These are phyloP conservation scores for Leccinum olivaceopallidum DNA, from an alignment of 768 basidiomycete genomes.

Conservation along the genomic window DNA sequence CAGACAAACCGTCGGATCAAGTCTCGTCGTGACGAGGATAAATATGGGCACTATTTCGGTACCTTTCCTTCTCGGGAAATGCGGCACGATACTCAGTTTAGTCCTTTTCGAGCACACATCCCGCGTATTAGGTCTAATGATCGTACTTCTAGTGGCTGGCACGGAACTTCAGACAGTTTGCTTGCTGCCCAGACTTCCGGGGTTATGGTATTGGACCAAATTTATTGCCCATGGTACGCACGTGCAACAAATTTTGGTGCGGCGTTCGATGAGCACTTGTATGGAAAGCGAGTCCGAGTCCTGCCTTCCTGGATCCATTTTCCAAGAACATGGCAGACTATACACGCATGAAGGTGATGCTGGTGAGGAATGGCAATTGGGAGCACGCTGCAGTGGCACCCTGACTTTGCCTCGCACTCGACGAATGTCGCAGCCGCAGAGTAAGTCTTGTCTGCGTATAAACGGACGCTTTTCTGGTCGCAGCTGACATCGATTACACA, in stretches of 20 bases:
- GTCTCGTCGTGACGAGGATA: slow-evolving; percentile 54
- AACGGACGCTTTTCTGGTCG: not conserved
- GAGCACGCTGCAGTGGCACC: slow-evolving; percentile 3
- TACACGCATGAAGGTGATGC: slow-evolving; percentile 49
- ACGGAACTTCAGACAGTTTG: slow-evolving; percentile 55
- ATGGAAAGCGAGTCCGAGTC: slow-evolving; percentile 46
- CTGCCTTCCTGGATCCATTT: slow-evolving; percentile 50
- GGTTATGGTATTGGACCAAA: slow-evolving; percentile 52
- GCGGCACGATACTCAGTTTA: slow-evolving; percentile 47
- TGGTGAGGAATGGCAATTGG: slow-evolving; percentile 9
- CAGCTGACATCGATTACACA: slow-evolving; percentile 12
- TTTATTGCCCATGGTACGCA: slow-evolving; percentile 45
- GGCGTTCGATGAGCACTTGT: slow-evolving; percentile 58
- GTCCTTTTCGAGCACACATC: slow-evolving; percentile 48
- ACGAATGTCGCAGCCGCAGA: not conserved
- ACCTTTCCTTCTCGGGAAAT: slow-evolving; percentile 44
- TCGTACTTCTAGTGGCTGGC: slow-evolving; percentile 3
- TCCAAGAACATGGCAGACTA: slow-evolving; percentile 58
- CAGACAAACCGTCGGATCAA: slow-evolving; percentile 46
- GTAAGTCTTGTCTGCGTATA: slow-evolving; percentile 5
- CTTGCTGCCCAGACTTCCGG: slow-evolving; percentile 53
- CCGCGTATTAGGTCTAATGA: slow-evolving; percentile 18
- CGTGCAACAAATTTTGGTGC: slow-evolving; percentile 51
- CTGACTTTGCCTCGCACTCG: not conserved
- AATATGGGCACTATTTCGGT: slow-evolving; percentile 52